Evolutionary conservation across 805 yeast genomes (phyloP).

Genomic region (Lipomyces oligophaga): DNA sequence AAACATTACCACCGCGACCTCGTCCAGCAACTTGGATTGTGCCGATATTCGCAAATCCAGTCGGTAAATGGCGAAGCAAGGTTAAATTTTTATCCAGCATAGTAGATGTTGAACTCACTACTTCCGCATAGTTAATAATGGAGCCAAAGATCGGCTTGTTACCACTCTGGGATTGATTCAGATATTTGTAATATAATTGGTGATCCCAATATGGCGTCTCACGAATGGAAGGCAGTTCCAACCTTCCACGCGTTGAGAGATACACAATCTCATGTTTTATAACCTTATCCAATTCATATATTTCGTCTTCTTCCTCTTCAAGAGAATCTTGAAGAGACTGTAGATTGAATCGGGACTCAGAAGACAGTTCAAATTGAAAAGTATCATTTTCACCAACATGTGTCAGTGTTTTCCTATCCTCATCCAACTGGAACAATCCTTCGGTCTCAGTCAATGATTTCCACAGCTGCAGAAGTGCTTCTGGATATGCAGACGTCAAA

Average conservation of each 20-base stretch:
- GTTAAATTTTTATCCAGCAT: slow-evolving; percentile 69
- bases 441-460: slow-evolving; percentile 35
- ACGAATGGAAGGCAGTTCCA: slow-evolving; percentile 6
- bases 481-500: slow-evolving; percentile 45
- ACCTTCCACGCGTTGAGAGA: slow-evolving; percentile 37
- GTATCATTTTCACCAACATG: slow-evolving; percentile 56
- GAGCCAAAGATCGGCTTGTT: slow-evolving; percentile 46
- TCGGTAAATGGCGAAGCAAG: slow-evolving; percentile 57
- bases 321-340: slow-evolving; percentile 5
- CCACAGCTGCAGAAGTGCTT: slow-evolving; percentile 38
- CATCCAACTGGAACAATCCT: slow-evolving; percentile 36
- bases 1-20: slow-evolving; percentile 91
- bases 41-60: slow-evolving; percentile 66
- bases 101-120: slow-evolving; percentile 80
- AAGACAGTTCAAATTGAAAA: slow-evolving; percentile 38
- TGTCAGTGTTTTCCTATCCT: slow-evolving; percentile 31
- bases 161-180: slow-evolving; percentile 9
- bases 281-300: slow-evolving; percentile 52
- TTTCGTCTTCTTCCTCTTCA: slow-evolving; percentile 29
- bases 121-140: slow-evolving; percentile 72
- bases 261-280: slow-evolving; percentile 54
- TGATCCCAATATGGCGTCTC: slow-evolving; percentile 74
- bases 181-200: slow-evolving; percentile 46
- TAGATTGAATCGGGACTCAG: slow-evolving; percentile 21
- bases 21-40: slow-evolving; percentile 85